Evolutionary conservation across 257 asterid genomes (phyloP).

Genomic region (Capsicum pubescens): DNA sequence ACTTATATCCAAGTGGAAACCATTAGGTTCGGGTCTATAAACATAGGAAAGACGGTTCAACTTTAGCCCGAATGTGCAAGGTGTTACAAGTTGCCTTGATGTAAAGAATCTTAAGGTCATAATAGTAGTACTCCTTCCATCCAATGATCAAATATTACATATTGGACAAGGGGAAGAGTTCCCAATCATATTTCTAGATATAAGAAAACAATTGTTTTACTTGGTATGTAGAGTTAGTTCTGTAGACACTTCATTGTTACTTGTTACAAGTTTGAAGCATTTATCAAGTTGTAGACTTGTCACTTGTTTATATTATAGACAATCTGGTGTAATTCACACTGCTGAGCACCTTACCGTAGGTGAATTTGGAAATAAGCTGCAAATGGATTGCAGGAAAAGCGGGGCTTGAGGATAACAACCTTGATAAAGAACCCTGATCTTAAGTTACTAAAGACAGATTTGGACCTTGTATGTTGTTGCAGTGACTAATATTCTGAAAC

Average conservation of each 20-base stretch:
- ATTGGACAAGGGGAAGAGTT: not conserved
- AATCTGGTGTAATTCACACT: not conserved
- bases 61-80: no score
- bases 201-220: slow-evolving; percentile 13
- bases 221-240: slow-evolving; percentile 4
- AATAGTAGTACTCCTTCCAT: not conserved
- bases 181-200: not conserved
- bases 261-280: not conserved
- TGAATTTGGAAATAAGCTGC: slow-evolving; percentile 16
- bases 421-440: not conserved
- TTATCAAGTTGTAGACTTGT: not conserved
- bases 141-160: not conserved
- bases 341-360: slow-evolving; percentile 13
- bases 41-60: no score
- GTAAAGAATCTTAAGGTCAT: not conserved
- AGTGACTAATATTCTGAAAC: not conserved
- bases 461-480: not conserved
- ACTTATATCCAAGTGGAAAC: no score
- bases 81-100: not conserved
- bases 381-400: not conserved
- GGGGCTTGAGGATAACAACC: slow-evolving; percentile 22
- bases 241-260: slow-evolving; percentile 19
- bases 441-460: slow-evolving; percentile 14
- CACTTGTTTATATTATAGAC: not conserved
- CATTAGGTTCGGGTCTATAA: no score